A percentile compares a stretch with the other conserved stretches of the same genome.
Evolutionary conservation across 768 basidiomycete genomes (phyloP).

Genomic region (Polyporus arcularius): DNA sequence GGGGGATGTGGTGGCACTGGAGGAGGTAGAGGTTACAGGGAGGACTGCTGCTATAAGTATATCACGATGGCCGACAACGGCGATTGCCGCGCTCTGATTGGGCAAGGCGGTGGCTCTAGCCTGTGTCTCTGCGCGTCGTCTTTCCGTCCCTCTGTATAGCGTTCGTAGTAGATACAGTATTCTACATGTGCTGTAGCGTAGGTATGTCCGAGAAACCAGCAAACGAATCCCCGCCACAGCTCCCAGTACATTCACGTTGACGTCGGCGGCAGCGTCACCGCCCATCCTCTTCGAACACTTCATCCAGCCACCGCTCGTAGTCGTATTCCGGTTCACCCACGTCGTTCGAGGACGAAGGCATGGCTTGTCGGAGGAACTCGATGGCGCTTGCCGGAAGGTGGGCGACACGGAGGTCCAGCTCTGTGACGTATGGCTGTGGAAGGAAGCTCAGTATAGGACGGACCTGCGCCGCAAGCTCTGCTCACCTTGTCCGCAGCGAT

Average conservation of each 20-base stretch:
- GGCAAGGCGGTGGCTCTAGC: constrained; percentile 15
- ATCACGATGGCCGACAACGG: constrained; percentile 31
- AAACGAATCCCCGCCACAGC: constrained; percentile 1
- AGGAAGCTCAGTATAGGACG: constrained; percentile 1
- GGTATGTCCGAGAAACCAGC: background rate
- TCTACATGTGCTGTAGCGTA: constrained; percentile 7
- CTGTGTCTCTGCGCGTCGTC: background rate
- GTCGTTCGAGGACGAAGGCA: constrained; percentile 61
- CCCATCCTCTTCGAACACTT: constrained; percentile 55
- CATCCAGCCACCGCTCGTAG: constrained; percentile 80
- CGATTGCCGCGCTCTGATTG: constrained; percentile 30
- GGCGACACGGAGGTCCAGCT: constrained; percentile 86
- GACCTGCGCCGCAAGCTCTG: background rate
- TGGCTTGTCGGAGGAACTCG: constrained; percentile 78
- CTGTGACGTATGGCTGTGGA: constrained; percentile 84
- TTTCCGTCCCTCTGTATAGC: background rate
- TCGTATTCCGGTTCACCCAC: constrained; percentile 71
- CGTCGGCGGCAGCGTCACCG: background rate
- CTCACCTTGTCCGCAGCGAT: constrained; percentile 87
- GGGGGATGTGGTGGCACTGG: constrained; percentile 10
- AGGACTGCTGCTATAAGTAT: constrained; percentile 26
- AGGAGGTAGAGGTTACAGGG: constrained; percentile 9
- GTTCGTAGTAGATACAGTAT: constrained; percentile 17
- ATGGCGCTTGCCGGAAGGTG: constrained; percentile 75
- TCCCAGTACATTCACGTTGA: background rate